phyloP scores from a whole-genome alignment of 352 stramenopile species.

The Phytophthora vignae region DNA sequence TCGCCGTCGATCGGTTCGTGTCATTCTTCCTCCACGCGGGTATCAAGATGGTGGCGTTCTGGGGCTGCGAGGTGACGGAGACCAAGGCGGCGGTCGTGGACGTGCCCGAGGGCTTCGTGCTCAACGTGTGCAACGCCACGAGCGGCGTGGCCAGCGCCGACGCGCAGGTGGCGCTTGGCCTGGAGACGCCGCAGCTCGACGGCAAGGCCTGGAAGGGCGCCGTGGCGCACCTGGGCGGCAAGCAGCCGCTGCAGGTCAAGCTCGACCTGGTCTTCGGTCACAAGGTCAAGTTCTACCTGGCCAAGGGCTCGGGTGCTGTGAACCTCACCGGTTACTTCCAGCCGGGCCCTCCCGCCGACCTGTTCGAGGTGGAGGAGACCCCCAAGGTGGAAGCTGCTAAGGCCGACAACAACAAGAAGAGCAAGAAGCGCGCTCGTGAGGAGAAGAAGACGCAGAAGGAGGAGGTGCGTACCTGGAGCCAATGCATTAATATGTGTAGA shows the following conservation, averaged over 20 bases:
- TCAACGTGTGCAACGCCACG: conserved; percentile 71
- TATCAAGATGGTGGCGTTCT: conserved; percentile 57
- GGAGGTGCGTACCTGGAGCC: conserved; percentile 47
- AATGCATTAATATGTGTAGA: conserved; percentile 24
- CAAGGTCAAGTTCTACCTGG: conserved; percentile 83
- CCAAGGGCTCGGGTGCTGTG: conserved; percentile 62
- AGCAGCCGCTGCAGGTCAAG: conserved; percentile 72
- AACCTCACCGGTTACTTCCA: conserved; percentile 89
- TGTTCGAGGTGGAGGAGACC: conserved; percentile 42
- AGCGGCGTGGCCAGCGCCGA: conserved; percentile 33
- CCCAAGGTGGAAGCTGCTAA: not conserved
- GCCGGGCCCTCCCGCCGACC: conserved; percentile 54
- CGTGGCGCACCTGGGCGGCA: conserved; percentile 62
- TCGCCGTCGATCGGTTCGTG: not conserved
- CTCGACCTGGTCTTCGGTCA: conserved; percentile 82
- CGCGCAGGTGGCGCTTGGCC: conserved; percentile 48
- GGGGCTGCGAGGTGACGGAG: conserved; percentile 63
- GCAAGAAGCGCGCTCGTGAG: conserved; percentile 75
- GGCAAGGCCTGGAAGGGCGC: conserved; percentile 68
- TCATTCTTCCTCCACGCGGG: conserved; percentile 2
- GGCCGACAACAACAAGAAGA: conserved; percentile 41
- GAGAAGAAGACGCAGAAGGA: conserved; percentile 48
- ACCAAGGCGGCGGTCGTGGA: conserved; percentile 60
- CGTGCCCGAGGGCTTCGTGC: conserved; percentile 64
- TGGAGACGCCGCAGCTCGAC: conserved; percentile 79